Conservation (phyloP, 2,329 filamentous ascomycete genomes). For the Talaromyces piceae region DNA sequence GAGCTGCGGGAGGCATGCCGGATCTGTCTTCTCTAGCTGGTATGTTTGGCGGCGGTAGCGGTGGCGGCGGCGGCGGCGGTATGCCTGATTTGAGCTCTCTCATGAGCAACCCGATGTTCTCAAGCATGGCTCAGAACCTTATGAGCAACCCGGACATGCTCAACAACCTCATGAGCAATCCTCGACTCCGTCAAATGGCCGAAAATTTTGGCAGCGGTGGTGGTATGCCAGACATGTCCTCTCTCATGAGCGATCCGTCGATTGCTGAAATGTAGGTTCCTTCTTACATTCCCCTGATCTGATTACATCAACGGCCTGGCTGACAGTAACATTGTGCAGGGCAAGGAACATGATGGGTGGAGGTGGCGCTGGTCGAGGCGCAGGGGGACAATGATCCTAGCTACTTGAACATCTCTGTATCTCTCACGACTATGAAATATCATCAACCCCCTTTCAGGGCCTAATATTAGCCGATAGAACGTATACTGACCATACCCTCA, state of each 20-base stretch:
- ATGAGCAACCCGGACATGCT: constrained; percentile 96
- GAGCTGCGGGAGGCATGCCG: constrained; percentile 57
- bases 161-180: constrained; percentile 90
- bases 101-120: constrained; percentile 98
- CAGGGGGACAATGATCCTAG: constrained; percentile 9
- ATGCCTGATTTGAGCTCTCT: constrained; percentile 83
- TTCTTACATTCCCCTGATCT: background rate
- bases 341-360: constrained; percentile 63
- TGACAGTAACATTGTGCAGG: constrained; percentile 31
- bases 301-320: constrained; percentile 9
- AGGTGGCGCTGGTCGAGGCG: constrained; percentile 34
- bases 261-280: constrained; percentile 83
- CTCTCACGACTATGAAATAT: background rate
- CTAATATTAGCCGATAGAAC: background rate
- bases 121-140: constrained; percentile 90
- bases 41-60: constrained; percentile 61
- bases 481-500: background rate
- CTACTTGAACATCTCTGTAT: background rate
- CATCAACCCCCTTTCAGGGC: background rate
- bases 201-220: constrained; percentile 64
- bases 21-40: constrained; percentile 63
- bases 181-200: constrained; percentile 78
- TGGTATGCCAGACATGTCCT: constrained; percentile 80
- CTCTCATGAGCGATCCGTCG: constrained; percentile 84
- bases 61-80: constrained; percentile 53